Evolutionary conservation across 2,329 filamentous ascomycete species (phyloP), one percentile per base, ranked within the genome.

Genomic region (Colletotrichum falcatum): DNA sequence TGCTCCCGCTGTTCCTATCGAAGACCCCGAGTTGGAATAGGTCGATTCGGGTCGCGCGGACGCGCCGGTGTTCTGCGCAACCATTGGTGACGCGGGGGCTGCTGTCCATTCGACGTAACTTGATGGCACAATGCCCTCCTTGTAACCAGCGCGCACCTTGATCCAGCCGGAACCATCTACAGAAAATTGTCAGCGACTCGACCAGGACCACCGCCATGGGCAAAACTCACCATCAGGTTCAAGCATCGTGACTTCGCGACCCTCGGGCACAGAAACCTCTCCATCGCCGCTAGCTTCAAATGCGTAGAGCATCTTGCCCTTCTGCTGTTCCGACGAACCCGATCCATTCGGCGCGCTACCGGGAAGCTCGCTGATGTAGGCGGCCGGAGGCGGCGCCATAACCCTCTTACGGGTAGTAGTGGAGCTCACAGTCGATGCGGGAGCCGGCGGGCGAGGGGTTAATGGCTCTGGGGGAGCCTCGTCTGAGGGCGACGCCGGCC

Each of bases 151-250:
- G 61, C 92, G 91, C 70, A 99, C 90, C 79, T 92, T 95, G 75
- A 94, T 88, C 96, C 96, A 99, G 51, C 96, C 96, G 49, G 92
- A 91, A 70, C 95, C 95, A 81, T 97, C 95, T 97, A 75, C 30
- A 12, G 3, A 30, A 18, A 23, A 4, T 48, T 65, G 54, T 71
- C 59, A 73, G 51, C 39, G 26, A 6, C 12, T 26, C 4, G 20
- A 37, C 14, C 23, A 26, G 51, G 42, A 7, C 3, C 20, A 8
- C 7, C 20, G 5, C 7, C 7, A 18, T 20, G 44, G 53, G 23
- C 33, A 39, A 3, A 26, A 39, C 90, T 84, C 88, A 97, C 94
- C 94, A 82, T 99, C 97, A 23, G 93, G 89, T 78, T 98, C 95
- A 5, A 98, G 76, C 54, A 98, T 87, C 0, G 84, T 83, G 37